phyloP scores from a whole-genome alignment of 2,329 filamentous ascomycete genomes.

The Pestalotiopsis sp. region DNA sequence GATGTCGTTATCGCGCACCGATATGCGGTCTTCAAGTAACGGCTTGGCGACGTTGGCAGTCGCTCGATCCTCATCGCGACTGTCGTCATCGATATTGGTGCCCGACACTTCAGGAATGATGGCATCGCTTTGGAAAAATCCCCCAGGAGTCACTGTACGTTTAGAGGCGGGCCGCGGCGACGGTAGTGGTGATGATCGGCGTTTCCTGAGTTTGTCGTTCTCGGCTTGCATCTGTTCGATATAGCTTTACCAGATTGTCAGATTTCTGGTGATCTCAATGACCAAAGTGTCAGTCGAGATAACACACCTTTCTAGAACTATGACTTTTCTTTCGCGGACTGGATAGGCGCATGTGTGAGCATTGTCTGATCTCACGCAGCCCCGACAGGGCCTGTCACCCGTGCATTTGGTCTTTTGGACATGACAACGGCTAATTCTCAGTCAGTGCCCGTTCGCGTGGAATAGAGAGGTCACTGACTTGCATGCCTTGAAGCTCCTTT shows the following conservation, averaged over 20 bases:
- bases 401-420: conserved; percentile 24
- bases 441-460: background rate
- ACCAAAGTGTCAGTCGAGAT: background rate
- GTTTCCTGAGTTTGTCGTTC: conserved; percentile 19
- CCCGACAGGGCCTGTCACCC: conserved; percentile 20
- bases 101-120: background rate
- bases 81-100: background rate
- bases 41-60: conserved; percentile 19
- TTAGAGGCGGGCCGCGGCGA: conserved; percentile 2
- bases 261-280: background rate
- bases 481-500: conserved; percentile 17
- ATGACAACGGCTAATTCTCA: conserved; percentile 22
- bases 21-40: conserved; percentile 20
- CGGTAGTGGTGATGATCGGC: background rate
- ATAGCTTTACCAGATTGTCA: conserved; percentile 13
- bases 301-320: conserved; percentile 21
- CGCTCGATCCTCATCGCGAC: conserved; percentile 15
- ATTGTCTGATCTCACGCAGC: conserved; percentile 20
- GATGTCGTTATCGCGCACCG: conserved; percentile 15
- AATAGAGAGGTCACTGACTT: conserved; percentile 8
- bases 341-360: conserved; percentile 19
- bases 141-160: background rate
- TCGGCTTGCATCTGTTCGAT: conserved; percentile 21
- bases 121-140: background rate
- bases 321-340: conserved; percentile 21